Evolutionary conservation across 441 rosid species (phyloP).

Genomic region (Gossypium gossypioides): DNA sequence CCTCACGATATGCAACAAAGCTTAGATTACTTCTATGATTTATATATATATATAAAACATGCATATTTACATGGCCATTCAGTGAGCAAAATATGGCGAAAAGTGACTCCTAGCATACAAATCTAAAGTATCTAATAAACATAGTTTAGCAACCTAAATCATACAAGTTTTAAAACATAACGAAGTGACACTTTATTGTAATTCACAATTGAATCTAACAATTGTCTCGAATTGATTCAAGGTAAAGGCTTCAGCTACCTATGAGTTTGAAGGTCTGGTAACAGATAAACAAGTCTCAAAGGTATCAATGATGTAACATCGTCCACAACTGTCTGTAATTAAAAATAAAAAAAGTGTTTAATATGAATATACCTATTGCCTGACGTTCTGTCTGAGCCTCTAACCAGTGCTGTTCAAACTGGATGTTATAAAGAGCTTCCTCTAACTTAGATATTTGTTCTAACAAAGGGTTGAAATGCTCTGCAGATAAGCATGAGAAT

Average conservation of each 20-base stretch:
- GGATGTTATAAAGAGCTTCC: constrained; percentile 65
- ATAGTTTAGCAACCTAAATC: background rate
- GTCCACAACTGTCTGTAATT: background rate
- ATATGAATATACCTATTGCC: constrained; percentile 35
- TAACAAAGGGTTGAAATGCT: constrained; percentile 55
- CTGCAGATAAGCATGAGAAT: constrained; percentile 25
- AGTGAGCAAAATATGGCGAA: background rate
- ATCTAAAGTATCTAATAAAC: background rate
- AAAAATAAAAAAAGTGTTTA: background rate
- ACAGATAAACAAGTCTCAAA: background rate
- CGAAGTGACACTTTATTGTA: background rate
- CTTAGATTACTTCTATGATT: background rate
- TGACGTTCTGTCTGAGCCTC: constrained; percentile 75
- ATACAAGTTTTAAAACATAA: background rate
- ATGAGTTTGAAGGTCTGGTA: background rate
- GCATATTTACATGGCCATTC: background rate
- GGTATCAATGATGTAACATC: background rate
- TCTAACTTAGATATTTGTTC: constrained; percentile 54
- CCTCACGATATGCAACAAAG: background rate
- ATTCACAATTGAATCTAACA: background rate
- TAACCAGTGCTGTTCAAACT: constrained; percentile 72
- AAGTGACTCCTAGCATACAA: too few relatives aligned
- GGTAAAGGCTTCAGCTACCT: background rate
- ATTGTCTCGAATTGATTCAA: background rate
- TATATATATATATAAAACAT: background rate